These are phyloP conservation scores for Podila horticola DNA, from an alignment of 192 early-diverging fungal genomes.

Conservation along the genomic window DNA sequence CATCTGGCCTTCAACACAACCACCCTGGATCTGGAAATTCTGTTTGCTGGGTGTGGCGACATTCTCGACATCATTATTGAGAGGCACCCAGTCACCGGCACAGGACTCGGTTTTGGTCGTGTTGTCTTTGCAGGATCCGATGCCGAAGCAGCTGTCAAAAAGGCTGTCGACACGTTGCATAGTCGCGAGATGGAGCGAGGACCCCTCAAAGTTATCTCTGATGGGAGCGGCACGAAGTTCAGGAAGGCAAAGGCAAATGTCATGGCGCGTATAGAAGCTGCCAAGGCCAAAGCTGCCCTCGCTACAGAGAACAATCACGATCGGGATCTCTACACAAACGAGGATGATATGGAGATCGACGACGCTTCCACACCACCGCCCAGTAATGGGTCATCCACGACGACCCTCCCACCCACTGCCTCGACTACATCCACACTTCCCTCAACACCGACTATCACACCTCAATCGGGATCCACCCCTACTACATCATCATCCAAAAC, in stretches of 20 bases:
- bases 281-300: slow-evolving; percentile 35
- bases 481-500: background rate
- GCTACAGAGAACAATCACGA: slow-evolving; percentile 33
- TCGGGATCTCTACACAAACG: slow-evolving; percentile 40
- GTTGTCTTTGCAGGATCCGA: slow-evolving; percentile 55
- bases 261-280: slow-evolving; percentile 45
- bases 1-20: slow-evolving; percentile 41
- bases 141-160: slow-evolving; percentile 52
- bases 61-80: slow-evolving; percentile 60
- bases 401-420: slow-evolving; percentile 7
- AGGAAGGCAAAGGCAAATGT: slow-evolving; percentile 35
- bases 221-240: slow-evolving; percentile 45
- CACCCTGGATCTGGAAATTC: slow-evolving; percentile 34
- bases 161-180: slow-evolving; percentile 61
- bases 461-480: slow-evolving; percentile 15
- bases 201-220: slow-evolving; percentile 41
- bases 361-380: slow-evolving; percentile 54
- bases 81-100: slow-evolving; percentile 57
- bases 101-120: slow-evolving; percentile 59
- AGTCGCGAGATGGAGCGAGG: slow-evolving; percentile 55
- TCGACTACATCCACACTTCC: background rate
- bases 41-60: slow-evolving; percentile 62
- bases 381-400: slow-evolving; percentile 17
- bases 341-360: slow-evolving; percentile 59
- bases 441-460: background rate